phyloP scores from a whole-genome alignment of 2,329 filamentous ascomycete species.

The Atkinsonella hypoxylon region DNA sequence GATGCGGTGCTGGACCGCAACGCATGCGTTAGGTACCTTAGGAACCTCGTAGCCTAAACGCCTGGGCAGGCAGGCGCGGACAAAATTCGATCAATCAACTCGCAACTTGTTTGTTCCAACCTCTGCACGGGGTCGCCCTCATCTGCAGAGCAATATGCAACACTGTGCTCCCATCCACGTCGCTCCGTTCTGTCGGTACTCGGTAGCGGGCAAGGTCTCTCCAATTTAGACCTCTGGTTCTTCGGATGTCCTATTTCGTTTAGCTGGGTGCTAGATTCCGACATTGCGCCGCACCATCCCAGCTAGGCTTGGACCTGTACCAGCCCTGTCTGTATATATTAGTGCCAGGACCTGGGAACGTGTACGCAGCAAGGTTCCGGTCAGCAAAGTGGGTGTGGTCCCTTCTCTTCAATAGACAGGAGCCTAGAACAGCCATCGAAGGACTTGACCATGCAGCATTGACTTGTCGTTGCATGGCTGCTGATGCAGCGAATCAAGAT shows the following conservation, averaged over 20 bases:
- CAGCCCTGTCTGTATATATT: not conserved
- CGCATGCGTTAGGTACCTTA: not conserved
- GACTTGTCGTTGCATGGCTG: not conserved
- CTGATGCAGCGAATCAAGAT: not conserved
- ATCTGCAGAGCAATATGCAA: conserved; percentile 1
- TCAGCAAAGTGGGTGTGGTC: no score
- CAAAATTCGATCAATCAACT: not conserved
- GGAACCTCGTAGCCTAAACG: no score
- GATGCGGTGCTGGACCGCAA: not conserved
- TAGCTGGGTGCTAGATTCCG: not conserved
- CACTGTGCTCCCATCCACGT: not conserved
- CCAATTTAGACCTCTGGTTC: not conserved
- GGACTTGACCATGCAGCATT: not conserved
- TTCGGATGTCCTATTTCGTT: not conserved
- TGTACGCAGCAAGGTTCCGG: no score
- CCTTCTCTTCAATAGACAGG: not conserved
- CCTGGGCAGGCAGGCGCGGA: no score
- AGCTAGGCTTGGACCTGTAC: not conserved
- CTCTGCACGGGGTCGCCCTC: not conserved
- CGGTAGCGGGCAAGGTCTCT: not conserved
- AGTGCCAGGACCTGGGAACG: no score
- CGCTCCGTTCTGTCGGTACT: conserved; percentile 3
- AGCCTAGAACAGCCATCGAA: no score
- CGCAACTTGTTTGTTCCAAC: not conserved
- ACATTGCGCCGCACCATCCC: not conserved